phyloP scores from a whole-genome alignment of 2,329 filamentous ascomycete species.

The Talaromyces sp. region DNA sequence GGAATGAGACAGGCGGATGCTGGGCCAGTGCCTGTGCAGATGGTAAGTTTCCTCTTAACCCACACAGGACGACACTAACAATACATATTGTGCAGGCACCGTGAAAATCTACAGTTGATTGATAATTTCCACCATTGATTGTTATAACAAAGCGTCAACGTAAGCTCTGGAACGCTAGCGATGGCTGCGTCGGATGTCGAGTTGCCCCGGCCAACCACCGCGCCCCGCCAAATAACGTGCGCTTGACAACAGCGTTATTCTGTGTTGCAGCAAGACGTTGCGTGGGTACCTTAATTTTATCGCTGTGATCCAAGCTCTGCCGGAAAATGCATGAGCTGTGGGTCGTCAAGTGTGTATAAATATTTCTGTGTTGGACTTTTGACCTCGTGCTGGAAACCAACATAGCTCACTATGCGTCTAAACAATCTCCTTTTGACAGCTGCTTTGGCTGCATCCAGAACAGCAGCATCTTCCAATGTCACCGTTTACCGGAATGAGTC shows the following conservation, averaged over 20 bases:
- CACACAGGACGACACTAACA: neutral
- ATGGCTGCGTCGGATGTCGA: neutral
- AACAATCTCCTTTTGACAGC: constrained; percentile 9
- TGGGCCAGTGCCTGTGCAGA: constrained; percentile 40
- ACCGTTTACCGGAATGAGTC: constrained; percentile 16
- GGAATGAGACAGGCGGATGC: constrained; percentile 35
- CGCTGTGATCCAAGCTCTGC: neutral
- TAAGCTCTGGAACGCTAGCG: neutral
- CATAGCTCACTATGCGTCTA: constrained; percentile 12
- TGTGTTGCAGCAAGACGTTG: neutral
- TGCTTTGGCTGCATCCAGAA: constrained; percentile 5
- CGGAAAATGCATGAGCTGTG: neutral
- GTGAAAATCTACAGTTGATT: constrained; percentile 18
- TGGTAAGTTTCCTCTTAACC: constrained; percentile 24
- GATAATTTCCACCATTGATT: neutral
- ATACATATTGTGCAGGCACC: constrained; percentile 14
- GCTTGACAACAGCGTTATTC: neutral
- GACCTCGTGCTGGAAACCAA: neutral
- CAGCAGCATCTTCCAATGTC: constrained; percentile 13
- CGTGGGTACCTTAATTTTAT: neutral
- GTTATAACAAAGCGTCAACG: neutral
- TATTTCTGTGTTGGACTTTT: neutral
- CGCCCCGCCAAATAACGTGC: constrained; percentile 3
- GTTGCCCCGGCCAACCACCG: neutral
- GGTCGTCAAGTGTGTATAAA: neutral